Evolutionary conservation across 1,284 basidiomycete genomes (phyloP).

Genomic region (Meira nashicola): DNA sequence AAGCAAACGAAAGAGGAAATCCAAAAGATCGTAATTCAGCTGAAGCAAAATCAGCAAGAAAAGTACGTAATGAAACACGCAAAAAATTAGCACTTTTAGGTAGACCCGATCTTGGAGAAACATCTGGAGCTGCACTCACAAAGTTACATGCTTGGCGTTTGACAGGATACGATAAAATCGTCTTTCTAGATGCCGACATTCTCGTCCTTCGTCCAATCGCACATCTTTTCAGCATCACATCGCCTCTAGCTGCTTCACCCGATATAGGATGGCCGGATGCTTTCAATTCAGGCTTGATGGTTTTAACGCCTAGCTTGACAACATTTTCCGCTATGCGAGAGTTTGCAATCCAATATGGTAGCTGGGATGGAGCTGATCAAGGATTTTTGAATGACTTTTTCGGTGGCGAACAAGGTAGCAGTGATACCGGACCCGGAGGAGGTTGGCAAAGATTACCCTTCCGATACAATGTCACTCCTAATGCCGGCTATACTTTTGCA

Average conservation of each 20-base stretch:
- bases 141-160: slow-evolving; percentile 93
- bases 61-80: slow-evolving; percentile 53
- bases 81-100: slow-evolving; percentile 74
- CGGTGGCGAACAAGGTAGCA: slow-evolving; percentile 56
- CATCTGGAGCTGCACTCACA: slow-evolving; percentile 64
- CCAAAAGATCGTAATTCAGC: background rate
- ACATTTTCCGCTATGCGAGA: slow-evolving; percentile 72
- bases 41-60: slow-evolving; percentile 5
- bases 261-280: slow-evolving; percentile 99
- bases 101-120: slow-evolving; percentile 82
- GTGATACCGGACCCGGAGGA: slow-evolving; percentile 55
- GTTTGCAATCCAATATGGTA: slow-evolving; percentile 70
- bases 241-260: slow-evolving; percentile 70
- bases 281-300: slow-evolving; percentile 94
- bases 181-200: slow-evolving; percentile 94
- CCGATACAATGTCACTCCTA: slow-evolving; percentile 89
- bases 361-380: slow-evolving; percentile 96
- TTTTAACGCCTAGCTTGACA: slow-evolving; percentile 71
- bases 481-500: slow-evolving; percentile 93
- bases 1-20: background rate
- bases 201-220: slow-evolving; percentile 63
- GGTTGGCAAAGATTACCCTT: slow-evolving; percentile 81
- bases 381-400: slow-evolving; percentile 90
- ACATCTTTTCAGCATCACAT: slow-evolving; percentile 35
- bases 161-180: slow-evolving; percentile 75